These are phyloP conservation scores for Ampelomyces quisqualis DNA, from an alignment of 2,329 filamentous ascomycete genomes.

Conservation along the genomic window DNA sequence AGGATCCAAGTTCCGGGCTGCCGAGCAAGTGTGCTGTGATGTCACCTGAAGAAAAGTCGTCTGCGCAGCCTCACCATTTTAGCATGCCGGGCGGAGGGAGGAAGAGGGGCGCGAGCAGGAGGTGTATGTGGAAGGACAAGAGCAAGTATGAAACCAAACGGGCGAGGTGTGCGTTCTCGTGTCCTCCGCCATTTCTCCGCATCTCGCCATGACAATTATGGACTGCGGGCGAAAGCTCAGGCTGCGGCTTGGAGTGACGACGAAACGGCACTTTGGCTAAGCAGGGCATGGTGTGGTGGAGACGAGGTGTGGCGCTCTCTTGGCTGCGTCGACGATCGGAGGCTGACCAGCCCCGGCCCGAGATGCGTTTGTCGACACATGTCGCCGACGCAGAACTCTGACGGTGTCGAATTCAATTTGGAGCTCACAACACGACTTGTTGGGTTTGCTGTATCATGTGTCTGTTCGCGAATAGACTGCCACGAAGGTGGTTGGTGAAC, in stretches of 20 bases:
- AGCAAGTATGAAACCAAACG: slow-evolving; percentile 8
- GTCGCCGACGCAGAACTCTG: slow-evolving; percentile 4
- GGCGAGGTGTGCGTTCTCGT: slow-evolving; percentile 19
- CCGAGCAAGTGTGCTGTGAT: slow-evolving; percentile 23
- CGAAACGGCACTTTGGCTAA: slow-evolving; percentile 25
- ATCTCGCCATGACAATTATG: slow-evolving; percentile 31
- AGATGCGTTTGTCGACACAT: slow-evolving; percentile 6
- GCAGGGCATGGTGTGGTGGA: slow-evolving; percentile 17
- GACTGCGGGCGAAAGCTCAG: slow-evolving; percentile 16
- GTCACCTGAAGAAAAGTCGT: slow-evolving; percentile 20
- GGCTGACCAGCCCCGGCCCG: slow-evolving; percentile 2
- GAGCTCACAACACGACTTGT: too few relatives aligned
- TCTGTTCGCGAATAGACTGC: too few relatives aligned
- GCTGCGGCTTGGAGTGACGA: slow-evolving; percentile 17
- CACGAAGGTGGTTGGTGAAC: too few relatives aligned
- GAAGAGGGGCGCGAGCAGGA: not conserved
- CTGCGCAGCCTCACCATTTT: slow-evolving; percentile 13
- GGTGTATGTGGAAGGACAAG: slow-evolving; percentile 5
- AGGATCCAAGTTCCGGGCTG: slow-evolving; percentile 15
- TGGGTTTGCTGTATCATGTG: too few relatives aligned
- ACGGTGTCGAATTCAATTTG: too few relatives aligned
- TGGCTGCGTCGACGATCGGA: too few relatives aligned
- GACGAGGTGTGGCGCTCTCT: slow-evolving; percentile 16
- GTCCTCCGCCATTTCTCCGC: slow-evolving; percentile 33
- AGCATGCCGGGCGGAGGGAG: slow-evolving; percentile 21